phyloP scores from a whole-genome alignment of 768 basidiomycete species.

The Hypsizygus marmoreus region DNA sequence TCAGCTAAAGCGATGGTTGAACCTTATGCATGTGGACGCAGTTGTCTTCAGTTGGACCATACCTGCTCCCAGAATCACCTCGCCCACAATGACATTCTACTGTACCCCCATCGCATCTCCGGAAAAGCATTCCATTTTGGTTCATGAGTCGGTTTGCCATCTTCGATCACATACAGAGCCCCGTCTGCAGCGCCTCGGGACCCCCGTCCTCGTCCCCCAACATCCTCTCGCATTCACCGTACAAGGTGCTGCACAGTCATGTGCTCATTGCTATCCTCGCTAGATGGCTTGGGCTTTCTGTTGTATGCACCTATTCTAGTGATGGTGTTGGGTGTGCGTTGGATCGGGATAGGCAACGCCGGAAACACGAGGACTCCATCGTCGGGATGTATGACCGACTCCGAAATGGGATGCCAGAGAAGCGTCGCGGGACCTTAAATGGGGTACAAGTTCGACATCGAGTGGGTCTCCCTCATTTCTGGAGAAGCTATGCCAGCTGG shows the following conservation, averaged over 20 bases:
- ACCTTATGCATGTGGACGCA: constrained; percentile 11
- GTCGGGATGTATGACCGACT: constrained; percentile 17
- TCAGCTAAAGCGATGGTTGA: constrained; percentile 16
- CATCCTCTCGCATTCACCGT: constrained; percentile 19
- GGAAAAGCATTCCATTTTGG: constrained; percentile 44
- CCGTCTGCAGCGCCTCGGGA: constrained; percentile 55
- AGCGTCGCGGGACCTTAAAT: constrained; percentile 44
- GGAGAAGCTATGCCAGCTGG: constrained; percentile 6
- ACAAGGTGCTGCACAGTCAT: constrained; percentile 26
- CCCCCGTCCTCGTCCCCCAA: constrained; percentile 32
- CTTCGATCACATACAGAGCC: constrained; percentile 44
- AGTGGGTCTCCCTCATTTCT: constrained; percentile 43
- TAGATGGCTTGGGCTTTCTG: constrained; percentile 17
- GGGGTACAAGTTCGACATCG: constrained; percentile 27
- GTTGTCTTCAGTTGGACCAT: constrained; percentile 8
- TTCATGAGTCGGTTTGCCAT: constrained; percentile 19
- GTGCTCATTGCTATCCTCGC: constrained; percentile 22
- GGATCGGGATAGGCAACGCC: constrained; percentile 48
- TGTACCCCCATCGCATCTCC: constrained; percentile 47
- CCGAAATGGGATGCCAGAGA: constrained; percentile 45
- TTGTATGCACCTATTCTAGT: constrained; percentile 18
- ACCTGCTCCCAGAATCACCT: constrained; percentile 17
- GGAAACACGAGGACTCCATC: constrained; percentile 46
- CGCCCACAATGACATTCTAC: constrained; percentile 41
- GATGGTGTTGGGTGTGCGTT: constrained; percentile 11